Evolutionary conservation across 768 basidiomycete species (phyloP).

Genomic region (Heimioporus sp.): DNA sequence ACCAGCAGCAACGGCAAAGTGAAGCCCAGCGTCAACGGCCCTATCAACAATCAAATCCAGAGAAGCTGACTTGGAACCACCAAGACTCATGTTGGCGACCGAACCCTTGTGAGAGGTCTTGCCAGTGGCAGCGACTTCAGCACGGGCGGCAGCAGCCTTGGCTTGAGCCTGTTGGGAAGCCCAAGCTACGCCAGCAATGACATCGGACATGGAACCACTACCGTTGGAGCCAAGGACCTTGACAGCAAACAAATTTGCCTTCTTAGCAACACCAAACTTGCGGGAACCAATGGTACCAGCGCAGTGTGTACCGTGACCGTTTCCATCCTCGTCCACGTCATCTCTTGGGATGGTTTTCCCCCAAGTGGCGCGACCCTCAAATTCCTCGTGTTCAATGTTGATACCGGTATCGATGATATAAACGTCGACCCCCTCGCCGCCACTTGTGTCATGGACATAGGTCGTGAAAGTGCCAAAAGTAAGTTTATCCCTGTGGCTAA

Average conservation of each 20-base stretch:
- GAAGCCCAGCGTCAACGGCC: slow-evolving; percentile 81
- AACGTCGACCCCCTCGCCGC: slow-evolving; percentile 94
- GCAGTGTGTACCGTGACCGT: slow-evolving; percentile 95
- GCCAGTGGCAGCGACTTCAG: slow-evolving; percentile 69
- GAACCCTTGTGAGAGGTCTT: slow-evolving; percentile 89
- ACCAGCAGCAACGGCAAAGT: slow-evolving; percentile 97
- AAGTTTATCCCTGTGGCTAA: slow-evolving; percentile 82
- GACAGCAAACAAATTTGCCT: slow-evolving; percentile 84
- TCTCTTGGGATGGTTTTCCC: slow-evolving; percentile 87
- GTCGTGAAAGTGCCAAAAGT: slow-evolving; percentile 78
- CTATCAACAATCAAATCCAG: slow-evolving; percentile 84
- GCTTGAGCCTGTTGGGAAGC: slow-evolving; percentile 54
- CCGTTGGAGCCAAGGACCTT: slow-evolving; percentile 95
- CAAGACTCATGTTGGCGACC: slow-evolving; percentile 96
- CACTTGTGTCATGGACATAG: slow-evolving; percentile 68
- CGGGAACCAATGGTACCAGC: slow-evolving; percentile 94
- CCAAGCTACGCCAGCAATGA: slow-evolving; percentile 84
- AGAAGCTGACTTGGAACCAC: slow-evolving; percentile 87
- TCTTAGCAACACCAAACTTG: slow-evolving; percentile 96
- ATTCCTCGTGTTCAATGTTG: slow-evolving; percentile 80
- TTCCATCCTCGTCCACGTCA: slow-evolving; percentile 86
- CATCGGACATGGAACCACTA: slow-evolving; percentile 93
- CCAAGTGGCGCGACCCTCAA: slow-evolving; percentile 89
- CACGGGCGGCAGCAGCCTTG: slow-evolving; percentile 59
- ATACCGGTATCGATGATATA: slow-evolving; percentile 90